These are phyloP conservation scores for Aspergillus brunneoviolaceus DNA, from an alignment of 2,329 filamentous ascomycete species.

Conservation along the genomic window DNA sequence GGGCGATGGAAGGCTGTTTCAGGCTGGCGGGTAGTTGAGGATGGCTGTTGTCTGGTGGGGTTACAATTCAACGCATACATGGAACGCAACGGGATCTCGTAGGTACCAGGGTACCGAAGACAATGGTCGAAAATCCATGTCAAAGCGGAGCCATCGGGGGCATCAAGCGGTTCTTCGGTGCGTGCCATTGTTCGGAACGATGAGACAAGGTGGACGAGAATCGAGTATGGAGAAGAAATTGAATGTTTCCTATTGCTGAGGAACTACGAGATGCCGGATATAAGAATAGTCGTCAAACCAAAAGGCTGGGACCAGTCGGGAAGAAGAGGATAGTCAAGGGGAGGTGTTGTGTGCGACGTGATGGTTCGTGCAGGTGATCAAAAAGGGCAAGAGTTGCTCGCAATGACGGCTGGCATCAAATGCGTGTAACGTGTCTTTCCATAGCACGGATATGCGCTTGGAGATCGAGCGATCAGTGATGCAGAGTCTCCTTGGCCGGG, in stretches of 20 bases:
- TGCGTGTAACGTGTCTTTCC: slow-evolving; percentile 22
- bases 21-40: slow-evolving; percentile 25
- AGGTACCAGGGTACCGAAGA: slow-evolving; percentile 60
- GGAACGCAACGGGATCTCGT: slow-evolving; percentile 65
- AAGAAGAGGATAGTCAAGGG: slow-evolving; percentile 10
- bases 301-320: slow-evolving; percentile 7
- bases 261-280: slow-evolving; percentile 8
- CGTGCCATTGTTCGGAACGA: slow-evolving; percentile 17
- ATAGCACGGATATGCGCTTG: slow-evolving; percentile 23
- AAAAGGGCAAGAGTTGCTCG: slow-evolving; percentile 16
- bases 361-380: slow-evolving; percentile 22
- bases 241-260: neutral
- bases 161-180: slow-evolving; percentile 20
- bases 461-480: slow-evolving; percentile 11
- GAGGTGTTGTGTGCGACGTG: slow-evolving; percentile 20
- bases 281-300: slow-evolving; percentile 10
- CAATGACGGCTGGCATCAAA: slow-evolving; percentile 25
- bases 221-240: slow-evolving; percentile 1
- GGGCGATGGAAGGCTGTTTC: slow-evolving; percentile 39
- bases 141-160: slow-evolving; percentile 44
- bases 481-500: slow-evolving; percentile 14
- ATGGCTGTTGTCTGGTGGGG: slow-evolving; percentile 45
- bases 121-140: slow-evolving; percentile 60
- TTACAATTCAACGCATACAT: slow-evolving; percentile 68
- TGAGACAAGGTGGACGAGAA: slow-evolving; percentile 1